Conservation (phyloP, 805 yeast species). For the Lipomyces lipofer region DNA sequence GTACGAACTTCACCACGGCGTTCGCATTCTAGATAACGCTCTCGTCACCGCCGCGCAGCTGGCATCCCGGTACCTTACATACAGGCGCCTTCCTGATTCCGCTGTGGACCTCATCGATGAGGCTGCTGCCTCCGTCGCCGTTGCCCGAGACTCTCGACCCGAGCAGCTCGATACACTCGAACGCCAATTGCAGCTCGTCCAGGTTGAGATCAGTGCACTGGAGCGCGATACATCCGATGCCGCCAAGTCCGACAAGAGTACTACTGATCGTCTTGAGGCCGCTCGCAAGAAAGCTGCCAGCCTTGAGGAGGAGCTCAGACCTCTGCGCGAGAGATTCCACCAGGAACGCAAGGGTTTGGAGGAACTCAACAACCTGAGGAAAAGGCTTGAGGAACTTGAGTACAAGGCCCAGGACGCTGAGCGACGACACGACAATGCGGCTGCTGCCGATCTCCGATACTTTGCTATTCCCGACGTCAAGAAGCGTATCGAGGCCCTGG, state of each 20-base stretch:
- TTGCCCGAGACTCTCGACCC: slow-evolving; percentile 96
- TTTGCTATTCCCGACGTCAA: slow-evolving; percentile 95
- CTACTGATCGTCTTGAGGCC: slow-evolving; percentile 78
- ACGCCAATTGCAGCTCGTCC: slow-evolving; percentile 85
- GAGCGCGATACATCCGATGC: slow-evolving; percentile 88
- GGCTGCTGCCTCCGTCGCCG: slow-evolving; percentile 95
- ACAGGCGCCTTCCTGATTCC: slow-evolving; percentile 93
- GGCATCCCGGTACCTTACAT: slow-evolving; percentile 91
- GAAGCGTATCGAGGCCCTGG: slow-evolving; percentile 71
- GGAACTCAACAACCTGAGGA: slow-evolving; percentile 81
- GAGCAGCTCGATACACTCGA: slow-evolving; percentile 93
- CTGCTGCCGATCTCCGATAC: slow-evolving; percentile 94
- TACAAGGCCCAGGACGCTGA: slow-evolving; percentile 94
- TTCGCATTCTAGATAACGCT: slow-evolving; percentile 91
- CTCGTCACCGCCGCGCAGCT: slow-evolving; percentile 90
- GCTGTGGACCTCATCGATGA: slow-evolving; percentile 97
- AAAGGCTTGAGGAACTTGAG: slow-evolving; percentile 88
- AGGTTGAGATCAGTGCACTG: slow-evolving; percentile 94
- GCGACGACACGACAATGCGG: slow-evolving; percentile 89
- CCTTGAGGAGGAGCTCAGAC: slow-evolving; percentile 79
- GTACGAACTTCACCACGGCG: slow-evolving; percentile 97
- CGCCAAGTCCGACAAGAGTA: slow-evolving; percentile 58
- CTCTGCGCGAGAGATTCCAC: slow-evolving; percentile 79
- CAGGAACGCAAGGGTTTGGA: slow-evolving; percentile 91
- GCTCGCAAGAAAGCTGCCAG: slow-evolving; percentile 81